A percentile compares a stretch with the other conserved stretches of the same genome.
Evolutionary conservation across 176 grass and related monocot genomes (phyloP).

Genomic region (Carex parvula): DNA sequence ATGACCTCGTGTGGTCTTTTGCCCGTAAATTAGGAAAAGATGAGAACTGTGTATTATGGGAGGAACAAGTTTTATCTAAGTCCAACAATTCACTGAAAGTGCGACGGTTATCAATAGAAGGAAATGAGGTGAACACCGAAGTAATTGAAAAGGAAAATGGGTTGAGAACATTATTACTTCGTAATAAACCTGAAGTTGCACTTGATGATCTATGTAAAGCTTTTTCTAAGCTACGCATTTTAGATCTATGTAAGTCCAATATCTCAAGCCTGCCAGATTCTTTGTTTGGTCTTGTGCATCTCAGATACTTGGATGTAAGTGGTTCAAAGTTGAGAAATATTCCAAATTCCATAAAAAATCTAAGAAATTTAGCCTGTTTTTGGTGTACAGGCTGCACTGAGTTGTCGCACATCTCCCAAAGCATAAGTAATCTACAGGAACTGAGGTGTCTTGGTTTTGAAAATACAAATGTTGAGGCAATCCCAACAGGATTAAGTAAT

Average conservation of each 20-base stretch:
- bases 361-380: neutral
- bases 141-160: neutral
- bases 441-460: neutral
- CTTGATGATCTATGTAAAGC: neutral
- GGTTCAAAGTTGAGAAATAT: neutral
- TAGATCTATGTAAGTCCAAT: neutral
- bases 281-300: neutral
- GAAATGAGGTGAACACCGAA: neutral
- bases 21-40: neutral
- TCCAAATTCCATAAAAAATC: neutral
- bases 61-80: neutral
- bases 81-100: neutral
- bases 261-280: neutral
- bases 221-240: neutral
- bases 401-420: neutral
- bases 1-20: neutral
- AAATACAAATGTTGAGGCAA: neutral
- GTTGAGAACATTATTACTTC: neutral
- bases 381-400: neutral
- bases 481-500: neutral
- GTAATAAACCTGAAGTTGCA: neutral
- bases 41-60: neutral
- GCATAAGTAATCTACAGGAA: neutral
- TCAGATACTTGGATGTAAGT: neutral
- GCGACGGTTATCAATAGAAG: neutral